A percentile compares a stretch with the other conserved stretches of the same genome.
Evolutionary conservation across 2,329 filamentous ascomycete species (phyloP).

Genomic region (Tolypocladium paradoxum): DNA sequence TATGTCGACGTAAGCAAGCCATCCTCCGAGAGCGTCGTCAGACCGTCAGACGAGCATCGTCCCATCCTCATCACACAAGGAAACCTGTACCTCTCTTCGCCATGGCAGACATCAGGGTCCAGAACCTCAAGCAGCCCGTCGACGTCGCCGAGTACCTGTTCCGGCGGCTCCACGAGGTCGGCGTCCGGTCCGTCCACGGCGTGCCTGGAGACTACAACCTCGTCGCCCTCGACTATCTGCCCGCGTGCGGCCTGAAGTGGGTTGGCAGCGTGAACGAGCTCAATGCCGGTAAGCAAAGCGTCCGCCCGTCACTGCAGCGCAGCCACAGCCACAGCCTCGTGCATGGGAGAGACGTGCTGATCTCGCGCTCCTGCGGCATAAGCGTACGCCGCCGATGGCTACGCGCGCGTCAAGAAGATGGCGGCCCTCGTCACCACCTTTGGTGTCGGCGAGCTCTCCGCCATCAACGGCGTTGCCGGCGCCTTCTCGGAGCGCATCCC

Average conservation of each 20-base stretch:
- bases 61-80: not conserved
- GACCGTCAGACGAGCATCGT: not conserved
- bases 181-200: constrained; percentile 55
- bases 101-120: constrained; percentile 28
- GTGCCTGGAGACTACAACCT: constrained; percentile 68
- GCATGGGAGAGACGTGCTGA: constrained; percentile 3
- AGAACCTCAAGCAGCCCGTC: constrained; percentile 35
- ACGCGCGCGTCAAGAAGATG: constrained; percentile 62
- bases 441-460: constrained; percentile 64
- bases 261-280: constrained; percentile 63
- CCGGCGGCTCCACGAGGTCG: constrained; percentile 50
- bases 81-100: not conserved
- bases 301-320: not conserved
- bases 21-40: not conserved
- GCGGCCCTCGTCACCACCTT: constrained; percentile 65
- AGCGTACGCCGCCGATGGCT: constrained; percentile 74
- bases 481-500: constrained; percentile 63
- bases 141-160: constrained; percentile 61
- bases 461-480: constrained; percentile 64
- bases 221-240: constrained; percentile 55
- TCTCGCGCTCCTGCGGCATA: constrained; percentile 7
- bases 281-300: constrained; percentile 54
- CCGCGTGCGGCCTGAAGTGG: constrained; percentile 48
- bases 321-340: too few species aligned
- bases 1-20: not conserved